phyloP scores from a whole-genome alignment of 2,329 filamentous ascomycete genomes.

The Fusarium udum region DNA sequence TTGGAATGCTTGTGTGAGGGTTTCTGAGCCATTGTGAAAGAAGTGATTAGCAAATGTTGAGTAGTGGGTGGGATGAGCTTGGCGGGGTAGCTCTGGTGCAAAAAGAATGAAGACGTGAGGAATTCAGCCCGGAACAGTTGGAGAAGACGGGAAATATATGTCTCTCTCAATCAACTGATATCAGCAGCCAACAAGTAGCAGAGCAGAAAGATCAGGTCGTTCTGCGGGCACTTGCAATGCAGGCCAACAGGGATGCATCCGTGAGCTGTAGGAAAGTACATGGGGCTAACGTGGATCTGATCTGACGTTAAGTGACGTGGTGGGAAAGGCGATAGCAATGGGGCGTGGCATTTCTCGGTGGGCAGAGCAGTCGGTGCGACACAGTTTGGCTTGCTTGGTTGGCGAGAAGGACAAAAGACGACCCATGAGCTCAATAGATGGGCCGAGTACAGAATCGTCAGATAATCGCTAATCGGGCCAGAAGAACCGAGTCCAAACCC shows the following conservation, averaged over 20 bases:
- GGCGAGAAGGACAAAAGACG: slow-evolving; percentile 25
- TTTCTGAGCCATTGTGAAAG: slow-evolving; percentile 47
- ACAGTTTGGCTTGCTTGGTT: slow-evolving; percentile 22
- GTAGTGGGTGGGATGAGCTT: slow-evolving; percentile 20
- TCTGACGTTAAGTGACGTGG: slow-evolving; percentile 46
- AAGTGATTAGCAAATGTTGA: slow-evolving; percentile 31
- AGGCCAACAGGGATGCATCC: slow-evolving; percentile 32
- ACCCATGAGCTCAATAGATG: slow-evolving; percentile 32
- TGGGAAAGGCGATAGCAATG: slow-evolving; percentile 39
- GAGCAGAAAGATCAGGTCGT: slow-evolving; percentile 29
- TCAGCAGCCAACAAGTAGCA: slow-evolving; percentile 8
- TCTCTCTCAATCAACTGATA: slow-evolving; percentile 22
- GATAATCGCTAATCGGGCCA: slow-evolving; percentile 37
- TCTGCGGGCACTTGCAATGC: slow-evolving; percentile 39
- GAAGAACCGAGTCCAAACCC: slow-evolving; percentile 25
- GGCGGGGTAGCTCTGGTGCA: slow-evolving; percentile 34
- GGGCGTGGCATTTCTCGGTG: slow-evolving; percentile 40
- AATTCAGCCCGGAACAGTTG: slow-evolving; percentile 17
- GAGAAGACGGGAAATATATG: slow-evolving; percentile 35
- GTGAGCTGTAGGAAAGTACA: slow-evolving; percentile 30
- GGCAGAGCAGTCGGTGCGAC: slow-evolving; percentile 39
- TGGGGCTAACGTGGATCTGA: slow-evolving; percentile 37
- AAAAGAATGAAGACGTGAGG: slow-evolving; percentile 23
- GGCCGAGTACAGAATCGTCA: slow-evolving; percentile 34
- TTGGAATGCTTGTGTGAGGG: slow-evolving; percentile 46